These are phyloP conservation scores for Jaltomata sinuosa DNA, from an alignment of 257 asterid species.

Conservation along the genomic window DNA sequence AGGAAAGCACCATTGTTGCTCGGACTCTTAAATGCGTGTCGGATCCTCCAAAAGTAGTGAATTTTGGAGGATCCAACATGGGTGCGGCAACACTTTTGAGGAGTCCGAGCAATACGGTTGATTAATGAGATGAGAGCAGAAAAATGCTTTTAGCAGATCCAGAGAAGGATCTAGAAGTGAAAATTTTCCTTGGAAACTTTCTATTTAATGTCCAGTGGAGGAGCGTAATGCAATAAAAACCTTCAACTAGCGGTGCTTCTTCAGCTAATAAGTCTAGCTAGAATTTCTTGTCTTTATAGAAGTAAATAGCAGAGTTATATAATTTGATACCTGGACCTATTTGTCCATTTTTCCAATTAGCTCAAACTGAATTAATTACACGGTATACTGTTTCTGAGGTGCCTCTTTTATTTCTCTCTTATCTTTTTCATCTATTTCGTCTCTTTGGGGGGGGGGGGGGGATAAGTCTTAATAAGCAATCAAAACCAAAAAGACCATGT, in stretches of 20 bases:
- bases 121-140: neutral
- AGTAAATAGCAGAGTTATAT: neutral
- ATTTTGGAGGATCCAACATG: neutral
- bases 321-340: neutral
- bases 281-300: neutral
- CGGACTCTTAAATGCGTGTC: neutral
- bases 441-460: neutral
- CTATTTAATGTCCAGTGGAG: neutral
- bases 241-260: neutral
- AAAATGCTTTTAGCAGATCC: neutral
- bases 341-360: neutral
- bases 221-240: neutral
- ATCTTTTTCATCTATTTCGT: neutral
- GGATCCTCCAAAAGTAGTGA: neutral
- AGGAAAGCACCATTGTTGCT: neutral
- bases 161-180: neutral
- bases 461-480: neutral
- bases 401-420: neutral
- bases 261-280: neutral
- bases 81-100: neutral
- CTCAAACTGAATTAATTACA: neutral
- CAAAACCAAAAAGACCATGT: neutral
- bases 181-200: neutral
- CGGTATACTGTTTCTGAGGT: neutral
- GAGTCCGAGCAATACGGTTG: neutral